phyloP scores from a whole-genome alignment of 2,329 filamentous ascomycete species.

The Coleophoma cylindrospora region DNA sequence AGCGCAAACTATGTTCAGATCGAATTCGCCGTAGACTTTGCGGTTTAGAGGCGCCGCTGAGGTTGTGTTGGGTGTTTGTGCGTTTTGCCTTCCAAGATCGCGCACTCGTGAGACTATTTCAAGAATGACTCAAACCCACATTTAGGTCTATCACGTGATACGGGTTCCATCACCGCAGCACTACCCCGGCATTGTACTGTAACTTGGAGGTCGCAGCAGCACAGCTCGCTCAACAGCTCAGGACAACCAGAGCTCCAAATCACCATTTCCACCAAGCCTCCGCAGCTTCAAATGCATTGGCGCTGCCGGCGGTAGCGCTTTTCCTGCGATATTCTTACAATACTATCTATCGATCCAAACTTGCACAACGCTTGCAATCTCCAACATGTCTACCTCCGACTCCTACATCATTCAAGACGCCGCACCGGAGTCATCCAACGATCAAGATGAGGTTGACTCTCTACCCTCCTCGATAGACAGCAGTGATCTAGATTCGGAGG shows the following conservation, averaged over 20 bases:
- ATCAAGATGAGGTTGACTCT: constrained; percentile 57
- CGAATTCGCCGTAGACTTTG: not conserved
- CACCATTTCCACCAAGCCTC: not conserved
- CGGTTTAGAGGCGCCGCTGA: not conserved
- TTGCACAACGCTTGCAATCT: not conserved
- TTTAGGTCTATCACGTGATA: constrained; percentile 6
- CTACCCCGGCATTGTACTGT: not conserved
- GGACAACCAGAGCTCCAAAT: not conserved
- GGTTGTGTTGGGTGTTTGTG: constrained; percentile 1
- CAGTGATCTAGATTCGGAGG: constrained; percentile 50
- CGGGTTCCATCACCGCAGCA: not conserved
- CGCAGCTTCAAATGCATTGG: constrained; percentile 19
- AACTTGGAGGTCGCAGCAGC: not conserved
- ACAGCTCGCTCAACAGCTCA: not conserved
- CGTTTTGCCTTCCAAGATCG: constrained; percentile 2
- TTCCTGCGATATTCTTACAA: constrained; percentile 9
- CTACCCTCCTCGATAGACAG: constrained; percentile 53
- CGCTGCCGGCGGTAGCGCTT: constrained; percentile 20
- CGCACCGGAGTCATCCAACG: constrained; percentile 45
- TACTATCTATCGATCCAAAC: not conserved
- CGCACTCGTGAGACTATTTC: constrained; percentile 3
- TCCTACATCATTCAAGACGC: constrained; percentile 27
- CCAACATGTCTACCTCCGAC: constrained; percentile 22
- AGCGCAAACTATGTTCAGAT: no score
- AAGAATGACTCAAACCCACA: constrained; percentile 5